Base-by-base conservation (phyloP, 352 stramenopile genomes). In the Globisporangium heterothallicum region DNA sequence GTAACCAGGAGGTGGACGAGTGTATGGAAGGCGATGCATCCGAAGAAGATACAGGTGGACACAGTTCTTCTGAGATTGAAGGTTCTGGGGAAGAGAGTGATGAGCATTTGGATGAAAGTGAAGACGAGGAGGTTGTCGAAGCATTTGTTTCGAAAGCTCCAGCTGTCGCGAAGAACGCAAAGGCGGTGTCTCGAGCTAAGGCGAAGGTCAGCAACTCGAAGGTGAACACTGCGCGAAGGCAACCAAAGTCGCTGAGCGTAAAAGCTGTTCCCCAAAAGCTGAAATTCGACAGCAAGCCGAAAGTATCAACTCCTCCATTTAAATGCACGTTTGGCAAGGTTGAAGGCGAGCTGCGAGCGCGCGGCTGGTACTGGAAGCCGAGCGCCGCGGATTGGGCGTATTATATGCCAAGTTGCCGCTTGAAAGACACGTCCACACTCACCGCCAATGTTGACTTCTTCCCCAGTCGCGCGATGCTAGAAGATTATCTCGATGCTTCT, bases 281-380 rank as follows among this genome's bases (percentile, higher is more conserved):
- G 25, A 50, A 36, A 19, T 58, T 58, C 29, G 36, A 27, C 8
- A 45, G 25, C 21, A 56, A 61, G 29, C 34, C 21, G 13, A 24
- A 3, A 6, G 38, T 35, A 1, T 52, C 49, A 19, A 77, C 85
- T 32, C 78, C 80, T 22, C 44, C 63, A 5, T 88, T 92, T 49
- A 80, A 86, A 44, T 66, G 69, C 47, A 70, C 60, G 13, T 80
- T 75, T 38, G 80, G 80, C 24, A 86, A 74, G 42, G 49, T 88
- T 25, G 80, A 92, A 54, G 45, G 24, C 4, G 80, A 86, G 35
- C 47, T 92, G 3, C 65, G 63, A 18, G 48, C 26, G 24, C 74
- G 71, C 26, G 80, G 80, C 19, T 92, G 80, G 80, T 86, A 71
- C 58, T 92, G 78, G 78, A 80, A 74, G 29, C 25, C 27, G 16